Conservation (phyloP, 345 rosid species). For the Sisymbrium irio region DNA sequence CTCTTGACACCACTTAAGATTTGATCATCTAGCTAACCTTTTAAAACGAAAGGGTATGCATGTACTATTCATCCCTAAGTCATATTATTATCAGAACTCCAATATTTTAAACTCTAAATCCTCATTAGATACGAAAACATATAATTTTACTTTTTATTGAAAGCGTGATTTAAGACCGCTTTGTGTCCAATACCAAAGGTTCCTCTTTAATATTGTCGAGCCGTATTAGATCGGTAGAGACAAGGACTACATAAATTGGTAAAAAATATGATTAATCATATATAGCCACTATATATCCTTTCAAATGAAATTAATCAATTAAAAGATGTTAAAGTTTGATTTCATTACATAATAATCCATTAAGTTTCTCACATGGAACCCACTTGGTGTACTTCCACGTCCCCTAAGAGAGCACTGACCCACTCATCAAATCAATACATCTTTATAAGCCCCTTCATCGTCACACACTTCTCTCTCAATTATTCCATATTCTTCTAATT, state of each 20-base stretch:
- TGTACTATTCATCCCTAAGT: not conserved
- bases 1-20: not conserved
- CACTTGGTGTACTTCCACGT: slow-evolving; percentile 45
- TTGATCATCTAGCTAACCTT: not conserved
- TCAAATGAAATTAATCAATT: not conserved
- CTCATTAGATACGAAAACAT: slow-evolving; percentile 4
- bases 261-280: not conserved
- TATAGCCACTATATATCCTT: slow-evolving; percentile 32
- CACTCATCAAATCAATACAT: slow-evolving; percentile 32
- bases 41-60: not conserved
- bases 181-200: slow-evolving; percentile 31
- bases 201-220: not conserved
- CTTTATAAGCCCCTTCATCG: slow-evolving; percentile 34
- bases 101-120: slow-evolving; percentile 1
- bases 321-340: slow-evolving; percentile 13
- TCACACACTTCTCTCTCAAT: slow-evolving; percentile 34
- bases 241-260: slow-evolving; percentile 13
- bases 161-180: slow-evolving; percentile 15
- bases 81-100: not conserved
- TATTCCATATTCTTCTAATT: slow-evolving; percentile 32
- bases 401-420: slow-evolving; percentile 32
- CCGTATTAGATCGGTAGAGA: slow-evolving; percentile 1
- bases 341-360: slow-evolving; percentile 30
- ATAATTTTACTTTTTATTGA: not conserved
- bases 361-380: slow-evolving; percentile 33